phyloP scores from a whole-genome alignment of 257 asterid genomes.

The Scutellaria minor region DNA sequence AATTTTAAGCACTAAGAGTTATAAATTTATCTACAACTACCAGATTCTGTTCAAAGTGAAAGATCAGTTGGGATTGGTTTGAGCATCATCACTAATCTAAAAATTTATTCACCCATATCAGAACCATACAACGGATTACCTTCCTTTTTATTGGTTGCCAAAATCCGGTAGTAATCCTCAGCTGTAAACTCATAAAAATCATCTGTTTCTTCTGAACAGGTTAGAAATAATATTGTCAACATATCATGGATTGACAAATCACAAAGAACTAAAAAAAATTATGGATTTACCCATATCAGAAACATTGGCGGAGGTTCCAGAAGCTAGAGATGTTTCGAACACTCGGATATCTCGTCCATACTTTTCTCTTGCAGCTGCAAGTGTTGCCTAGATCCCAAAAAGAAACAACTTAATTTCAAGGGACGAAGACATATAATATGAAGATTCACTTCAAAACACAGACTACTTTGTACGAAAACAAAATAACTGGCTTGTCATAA shows the following conservation, averaged over 20 bases:
- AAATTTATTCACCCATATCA: slow-evolving; percentile 1
- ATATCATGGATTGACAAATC: slow-evolving; percentile 16
- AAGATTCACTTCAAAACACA: slow-evolving; percentile 1
- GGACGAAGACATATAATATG: slow-evolving; percentile 14
- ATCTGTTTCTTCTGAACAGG: slow-evolving; percentile 69
- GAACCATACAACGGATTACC: slow-evolving; percentile 49
- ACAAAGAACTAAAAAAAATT: slow-evolving; percentile 14
- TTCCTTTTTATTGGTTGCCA: slow-evolving; percentile 73
- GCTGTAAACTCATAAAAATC: slow-evolving; percentile 92
- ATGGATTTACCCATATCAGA: slow-evolving; percentile 54
- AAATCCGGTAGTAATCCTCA: slow-evolving; percentile 81
- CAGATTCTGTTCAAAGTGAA: slow-evolving; percentile 11
- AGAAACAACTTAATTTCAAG: slow-evolving; percentile 29
- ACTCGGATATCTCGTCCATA: slow-evolving; percentile 83
- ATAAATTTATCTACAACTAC: background rate
- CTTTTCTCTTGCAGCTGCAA: slow-evolving; percentile 85
- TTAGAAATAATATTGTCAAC: slow-evolving; percentile 2
- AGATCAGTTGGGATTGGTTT: slow-evolving; percentile 15
- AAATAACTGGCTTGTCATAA: slow-evolving; percentile 1
- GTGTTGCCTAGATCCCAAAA: slow-evolving; percentile 54
- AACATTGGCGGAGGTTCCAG: slow-evolving; percentile 53
- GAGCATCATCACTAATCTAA: slow-evolving; percentile 11
- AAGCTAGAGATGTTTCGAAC: slow-evolving; percentile 67
- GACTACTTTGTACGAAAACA: background rate
- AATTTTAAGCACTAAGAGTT: background rate